Evolutionary conservation across 2,329 filamentous ascomycete species (phyloP), one percentile per base, ranked within the genome.

Genomic region (Colletotrichum coccodes): DNA sequence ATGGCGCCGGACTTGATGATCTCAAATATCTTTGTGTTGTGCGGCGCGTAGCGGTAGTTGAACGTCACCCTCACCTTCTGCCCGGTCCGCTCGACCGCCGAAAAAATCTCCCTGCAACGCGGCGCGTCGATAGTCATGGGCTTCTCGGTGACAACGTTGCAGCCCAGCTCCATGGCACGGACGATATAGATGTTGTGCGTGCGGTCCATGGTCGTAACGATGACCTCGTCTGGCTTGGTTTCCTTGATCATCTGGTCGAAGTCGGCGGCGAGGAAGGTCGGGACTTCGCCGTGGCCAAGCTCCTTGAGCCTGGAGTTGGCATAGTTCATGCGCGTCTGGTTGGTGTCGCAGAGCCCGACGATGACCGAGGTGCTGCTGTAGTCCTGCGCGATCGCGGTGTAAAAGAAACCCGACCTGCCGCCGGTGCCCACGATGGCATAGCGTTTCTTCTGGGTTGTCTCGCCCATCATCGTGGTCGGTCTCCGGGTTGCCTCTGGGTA

Each of bases 151-250:
- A 86, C 79, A 3, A 84, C 84, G 68, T 85, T 79, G 70, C 83
- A 85, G 8, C 83, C 84, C 4, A 85, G 75, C 49, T 85, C 83
- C 56, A 91, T 79, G 0, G 89, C 87, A 3, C 85, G 83, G 6
- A 89, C 81, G 56, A 90, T 90, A 77, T 91, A 91, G 32, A 79
- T 82, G 73, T 90, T 81, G 76, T 91, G 89, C 4, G 87, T 89
- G 30, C 88, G 84, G 76, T 91, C 89, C 72, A 90, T 89, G 0
- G 88, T 90, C 1, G 88, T 90, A 18, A 90, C 82, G 71, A 91
- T 90, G 18, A 91, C 83, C 73, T 89, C 87, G 75, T 90, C 87
- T 0, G 89, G 88, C 64, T 82, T 82, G 0, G 86, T 86, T 54
- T 88, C 86, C 36, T 77, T 63, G 70, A 89, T 82, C 89, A 91